These are phyloP conservation scores for Scenedesmus sp. DNA, from an alignment of 163 green algal genomes.

Conservation along the genomic window DNA sequence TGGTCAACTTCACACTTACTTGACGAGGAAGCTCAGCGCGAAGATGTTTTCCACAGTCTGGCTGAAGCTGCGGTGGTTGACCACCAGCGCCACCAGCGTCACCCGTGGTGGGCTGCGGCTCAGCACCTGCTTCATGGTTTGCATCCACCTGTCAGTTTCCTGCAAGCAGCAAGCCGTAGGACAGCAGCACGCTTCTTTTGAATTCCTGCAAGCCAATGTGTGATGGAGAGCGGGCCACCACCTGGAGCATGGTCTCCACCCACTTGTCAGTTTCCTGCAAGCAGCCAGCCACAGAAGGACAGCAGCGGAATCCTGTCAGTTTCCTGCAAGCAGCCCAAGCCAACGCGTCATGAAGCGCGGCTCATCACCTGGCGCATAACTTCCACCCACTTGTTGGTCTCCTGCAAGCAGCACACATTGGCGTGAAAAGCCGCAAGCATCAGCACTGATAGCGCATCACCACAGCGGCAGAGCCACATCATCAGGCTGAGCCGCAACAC, in stretches of 20 bases:
- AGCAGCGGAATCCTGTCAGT: too few relatives aligned
- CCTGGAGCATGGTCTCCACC: neutral
- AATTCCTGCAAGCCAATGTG: too few relatives aligned
- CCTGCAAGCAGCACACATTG: slow-evolving; percentile 3
- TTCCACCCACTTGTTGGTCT: slow-evolving; percentile 23
- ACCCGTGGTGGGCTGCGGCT: neutral
- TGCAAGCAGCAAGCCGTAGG: slow-evolving; percentile 34
- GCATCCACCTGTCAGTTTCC: slow-evolving; percentile 29
- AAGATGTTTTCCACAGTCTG: slow-evolving; percentile 95
- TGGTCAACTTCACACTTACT: slow-evolving; percentile 15
- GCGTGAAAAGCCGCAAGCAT: neutral
- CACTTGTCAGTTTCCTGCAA: slow-evolving; percentile 25
- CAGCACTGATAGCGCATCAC: neutral
- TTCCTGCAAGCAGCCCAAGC: neutral
- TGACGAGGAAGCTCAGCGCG: slow-evolving; percentile 85
- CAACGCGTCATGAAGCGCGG: neutral
- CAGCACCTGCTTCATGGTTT: neutral
- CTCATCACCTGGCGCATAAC: neutral
- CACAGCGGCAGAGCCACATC: neutral
- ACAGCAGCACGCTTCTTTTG: too few relatives aligned
- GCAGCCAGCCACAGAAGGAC: neutral
- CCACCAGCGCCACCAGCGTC: slow-evolving; percentile 70
- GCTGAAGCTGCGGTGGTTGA: slow-evolving; percentile 82
- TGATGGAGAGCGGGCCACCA: too few relatives aligned
- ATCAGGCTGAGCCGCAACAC: neutral